Evolutionary conservation across 208 protist genomes (phyloP).

Genomic region (Acanthamoeba sp.): DNA sequence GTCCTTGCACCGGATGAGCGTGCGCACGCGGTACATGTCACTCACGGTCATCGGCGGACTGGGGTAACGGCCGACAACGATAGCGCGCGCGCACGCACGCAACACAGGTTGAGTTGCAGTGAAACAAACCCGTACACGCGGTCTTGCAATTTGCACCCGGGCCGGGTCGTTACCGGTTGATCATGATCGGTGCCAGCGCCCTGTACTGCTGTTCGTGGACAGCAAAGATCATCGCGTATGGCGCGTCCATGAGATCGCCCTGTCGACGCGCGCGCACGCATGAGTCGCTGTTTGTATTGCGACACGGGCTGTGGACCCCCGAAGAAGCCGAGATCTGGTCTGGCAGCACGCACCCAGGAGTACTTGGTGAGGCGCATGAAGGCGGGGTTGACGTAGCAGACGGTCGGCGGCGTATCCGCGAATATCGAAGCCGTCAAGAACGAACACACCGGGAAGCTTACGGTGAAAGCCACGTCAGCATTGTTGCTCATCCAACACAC

Average conservation of each 20-base stretch:
- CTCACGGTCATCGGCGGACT: constrained; percentile 32
- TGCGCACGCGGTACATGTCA: neutral
- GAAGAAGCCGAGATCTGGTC: neutral
- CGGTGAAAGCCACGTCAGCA: neutral
- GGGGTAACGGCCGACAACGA: neutral
- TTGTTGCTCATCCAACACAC: neutral
- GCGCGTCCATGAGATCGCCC: neutral
- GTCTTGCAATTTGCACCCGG: too few relatives aligned
- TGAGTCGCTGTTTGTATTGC: neutral
- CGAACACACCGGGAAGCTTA: neutral
- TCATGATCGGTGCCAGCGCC: neutral
- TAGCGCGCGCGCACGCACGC: neutral
- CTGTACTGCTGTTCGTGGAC: neutral
- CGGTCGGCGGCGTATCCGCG: neutral
- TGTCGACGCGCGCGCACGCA: neutral
- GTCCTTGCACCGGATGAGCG: constrained; percentile 19
- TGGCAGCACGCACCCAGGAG: neutral
- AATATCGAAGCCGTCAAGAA: constrained; percentile 11
- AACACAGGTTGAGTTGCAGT: too few relatives aligned
- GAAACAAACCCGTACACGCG: too few relatives aligned
- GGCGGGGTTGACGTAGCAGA: neutral
- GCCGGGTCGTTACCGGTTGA: neutral
- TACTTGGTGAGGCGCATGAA: constrained; percentile 30
- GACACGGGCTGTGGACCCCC: neutral
- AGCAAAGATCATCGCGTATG: neutral